These are phyloP conservation scores for Talinum fruticosum DNA, from an alignment of 148 eudicot genomes.

Conservation along the genomic window DNA sequence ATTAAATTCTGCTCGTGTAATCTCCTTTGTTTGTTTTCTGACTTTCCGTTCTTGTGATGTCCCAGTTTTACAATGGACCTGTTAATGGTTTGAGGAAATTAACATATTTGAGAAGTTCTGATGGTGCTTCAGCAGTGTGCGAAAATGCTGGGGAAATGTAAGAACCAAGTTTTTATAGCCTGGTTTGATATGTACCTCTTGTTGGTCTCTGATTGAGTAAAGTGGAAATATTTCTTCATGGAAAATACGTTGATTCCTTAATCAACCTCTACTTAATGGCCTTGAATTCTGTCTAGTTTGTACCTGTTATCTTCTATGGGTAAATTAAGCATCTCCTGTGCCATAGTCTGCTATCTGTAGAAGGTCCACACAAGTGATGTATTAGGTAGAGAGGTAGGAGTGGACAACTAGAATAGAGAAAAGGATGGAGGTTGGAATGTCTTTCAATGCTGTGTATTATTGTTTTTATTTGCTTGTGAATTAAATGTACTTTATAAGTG, in stretches of 20 bases:
- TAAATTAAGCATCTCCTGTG: too few relatives aligned
- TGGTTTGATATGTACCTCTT: conserved; percentile 26
- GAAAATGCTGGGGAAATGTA: conserved; percentile 27
- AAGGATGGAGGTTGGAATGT: too few relatives aligned
- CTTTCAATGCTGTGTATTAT: neutral
- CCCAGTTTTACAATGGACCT: conserved; percentile 59
- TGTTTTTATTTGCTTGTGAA: neutral
- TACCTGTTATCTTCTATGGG: too few relatives aligned
- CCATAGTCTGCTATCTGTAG: too few relatives aligned
- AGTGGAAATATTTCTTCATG: neutral
- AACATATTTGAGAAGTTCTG: conserved; percentile 19
- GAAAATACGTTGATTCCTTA: too few relatives aligned
- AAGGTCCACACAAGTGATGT: too few relatives aligned
- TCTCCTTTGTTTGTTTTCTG: conserved; percentile 6
- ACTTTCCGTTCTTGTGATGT: neutral
- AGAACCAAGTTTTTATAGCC: conserved; percentile 26
- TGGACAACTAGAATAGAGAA: too few relatives aligned
- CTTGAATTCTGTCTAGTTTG: too few relatives aligned
- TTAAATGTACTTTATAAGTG: neutral
- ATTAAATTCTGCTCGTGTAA: conserved; percentile 1
- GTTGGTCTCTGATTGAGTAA: neutral
- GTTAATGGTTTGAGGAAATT: conserved; percentile 53
- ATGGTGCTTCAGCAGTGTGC: conserved; percentile 18
- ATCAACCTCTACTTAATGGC: too few relatives aligned
- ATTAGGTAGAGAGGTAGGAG: too few relatives aligned